These are phyloP conservation scores for Theobroma cacao DNA, from an alignment of 345 rosid genomes.

Conservation along the genomic window DNA sequence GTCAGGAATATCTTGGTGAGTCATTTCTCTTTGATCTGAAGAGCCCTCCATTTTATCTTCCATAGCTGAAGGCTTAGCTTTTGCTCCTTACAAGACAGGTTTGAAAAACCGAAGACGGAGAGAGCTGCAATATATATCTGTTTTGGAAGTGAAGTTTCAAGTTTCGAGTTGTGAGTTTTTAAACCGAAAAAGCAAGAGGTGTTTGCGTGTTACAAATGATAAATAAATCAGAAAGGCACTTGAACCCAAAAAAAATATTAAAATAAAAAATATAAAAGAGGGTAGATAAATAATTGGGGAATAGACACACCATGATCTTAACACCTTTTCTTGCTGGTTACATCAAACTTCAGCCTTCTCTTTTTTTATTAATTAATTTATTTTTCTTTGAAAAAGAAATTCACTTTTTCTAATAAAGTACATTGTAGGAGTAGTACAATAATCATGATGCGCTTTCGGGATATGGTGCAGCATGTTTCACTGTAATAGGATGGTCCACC, in stretches of 20 bases:
- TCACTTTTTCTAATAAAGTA: background rate
- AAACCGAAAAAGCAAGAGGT: background rate
- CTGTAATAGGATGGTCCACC: slow-evolving; percentile 22
- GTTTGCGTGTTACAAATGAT: slow-evolving; percentile 16
- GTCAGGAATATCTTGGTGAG: slow-evolving; percentile 15
- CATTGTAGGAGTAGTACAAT: background rate
- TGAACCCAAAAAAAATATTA: background rate
- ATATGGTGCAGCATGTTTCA: slow-evolving; percentile 28
- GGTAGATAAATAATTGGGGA: slow-evolving; percentile 17
- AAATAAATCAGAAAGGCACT: slow-evolving; percentile 13
- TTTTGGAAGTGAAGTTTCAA: background rate
- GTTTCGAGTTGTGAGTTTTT: background rate
- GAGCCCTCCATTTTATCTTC: slow-evolving; percentile 40
- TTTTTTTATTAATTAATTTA: background rate
- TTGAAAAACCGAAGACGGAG: background rate
- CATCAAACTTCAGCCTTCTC: slow-evolving; percentile 14
- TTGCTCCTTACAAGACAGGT: slow-evolving; percentile 13
- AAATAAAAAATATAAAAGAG: background rate
- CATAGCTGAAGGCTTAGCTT: slow-evolving; percentile 20
- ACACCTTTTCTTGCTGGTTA: slow-evolving; percentile 23
- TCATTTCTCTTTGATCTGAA: slow-evolving; percentile 25
- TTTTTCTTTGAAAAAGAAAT: background rate
- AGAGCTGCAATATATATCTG: slow-evolving; percentile 21
- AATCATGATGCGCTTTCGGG: slow-evolving; percentile 7
- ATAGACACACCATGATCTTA: slow-evolving; percentile 28